Percentiles rank a stretch among this genome's conserved stretches.
These are phyloP conservation scores for Candida glucosophila DNA, from an alignment of 1,139 yeast species.

Conservation along the genomic window DNA sequence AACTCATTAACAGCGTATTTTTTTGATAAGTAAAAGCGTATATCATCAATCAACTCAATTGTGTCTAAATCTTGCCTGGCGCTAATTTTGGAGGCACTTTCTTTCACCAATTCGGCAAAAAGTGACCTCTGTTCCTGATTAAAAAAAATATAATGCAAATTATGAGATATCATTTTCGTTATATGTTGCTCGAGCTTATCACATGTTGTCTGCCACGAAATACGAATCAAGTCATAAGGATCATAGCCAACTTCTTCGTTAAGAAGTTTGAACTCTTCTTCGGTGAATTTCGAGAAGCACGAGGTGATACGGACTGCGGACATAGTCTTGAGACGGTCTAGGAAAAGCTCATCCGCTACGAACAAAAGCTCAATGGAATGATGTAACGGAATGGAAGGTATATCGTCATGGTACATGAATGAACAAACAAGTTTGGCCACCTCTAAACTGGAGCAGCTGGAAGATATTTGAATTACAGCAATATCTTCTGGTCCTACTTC, in stretches of 20 bases:
- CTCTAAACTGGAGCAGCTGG: conserved; percentile 16
- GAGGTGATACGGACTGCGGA: conserved; percentile 56
- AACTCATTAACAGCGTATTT: conserved; percentile 33
- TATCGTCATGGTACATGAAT: conserved; percentile 55
- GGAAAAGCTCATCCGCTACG: conserved; percentile 53
- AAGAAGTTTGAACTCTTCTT: conserved; percentile 13
- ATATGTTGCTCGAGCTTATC: conserved; percentile 59
- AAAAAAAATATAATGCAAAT: conserved; percentile 29
- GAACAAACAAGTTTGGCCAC: conserved; percentile 48
- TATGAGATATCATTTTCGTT: conserved; percentile 49
- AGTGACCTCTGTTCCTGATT: conserved; percentile 17
- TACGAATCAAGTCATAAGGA: conserved; percentile 48
- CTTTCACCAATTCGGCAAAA: conserved; percentile 17
- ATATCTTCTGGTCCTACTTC: conserved; percentile 13
- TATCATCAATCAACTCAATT: conserved; percentile 71
- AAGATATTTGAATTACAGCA: conserved; percentile 22
- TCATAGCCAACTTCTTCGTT: conserved; percentile 20
- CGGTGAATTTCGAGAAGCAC: conserved; percentile 14
- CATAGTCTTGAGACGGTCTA: conserved; percentile 56
- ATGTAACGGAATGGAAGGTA: conserved; percentile 37
- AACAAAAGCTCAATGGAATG: conserved; percentile 47
- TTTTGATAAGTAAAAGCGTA: conserved; percentile 52
- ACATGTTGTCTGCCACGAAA: conserved; percentile 62
- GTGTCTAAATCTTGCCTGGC: conserved; percentile 69
- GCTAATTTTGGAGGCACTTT: conserved; percentile 51